Evolutionary conservation across 139 green algal species (phyloP).

Genomic region (Coelastrella sp.): DNA sequence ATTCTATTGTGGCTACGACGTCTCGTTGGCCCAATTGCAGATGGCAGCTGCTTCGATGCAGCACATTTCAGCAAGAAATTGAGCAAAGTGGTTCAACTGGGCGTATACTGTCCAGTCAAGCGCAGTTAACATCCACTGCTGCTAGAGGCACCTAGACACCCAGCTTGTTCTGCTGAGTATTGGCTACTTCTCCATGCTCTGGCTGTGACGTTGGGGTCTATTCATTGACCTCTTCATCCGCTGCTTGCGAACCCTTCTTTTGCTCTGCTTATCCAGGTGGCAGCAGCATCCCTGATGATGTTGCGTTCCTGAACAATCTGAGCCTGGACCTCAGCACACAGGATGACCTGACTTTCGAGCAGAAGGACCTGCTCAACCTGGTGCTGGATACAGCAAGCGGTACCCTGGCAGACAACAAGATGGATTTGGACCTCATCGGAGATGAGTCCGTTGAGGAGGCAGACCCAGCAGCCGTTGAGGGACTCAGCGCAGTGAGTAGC

Average conservation of each 20-base stretch:
- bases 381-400: not conserved
- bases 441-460: conserved; percentile 35
- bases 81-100: no score
- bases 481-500: conserved; percentile 3
- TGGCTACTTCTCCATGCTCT: no score
- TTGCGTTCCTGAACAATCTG: not conserved
- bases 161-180: no score
- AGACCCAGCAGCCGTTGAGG: conserved; percentile 4
- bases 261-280: not conserved
- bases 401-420: not conserved
- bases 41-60: no score
- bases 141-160: no score
- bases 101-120: no score
- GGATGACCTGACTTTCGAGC: not conserved
- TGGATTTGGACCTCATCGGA: conserved; percentile 33
- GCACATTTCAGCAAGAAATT: no score
- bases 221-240: no score
- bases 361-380: conserved; percentile 32
- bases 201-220: no score
- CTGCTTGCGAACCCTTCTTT: not conserved
- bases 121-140: no score
- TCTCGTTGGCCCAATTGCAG: no score
- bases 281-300: not conserved
- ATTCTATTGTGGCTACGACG: no score
- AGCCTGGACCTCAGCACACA: not conserved